Base-by-base conservation (phyloP, 108 stramenopile species). In the Stephanodiscus triporus region DNA sequence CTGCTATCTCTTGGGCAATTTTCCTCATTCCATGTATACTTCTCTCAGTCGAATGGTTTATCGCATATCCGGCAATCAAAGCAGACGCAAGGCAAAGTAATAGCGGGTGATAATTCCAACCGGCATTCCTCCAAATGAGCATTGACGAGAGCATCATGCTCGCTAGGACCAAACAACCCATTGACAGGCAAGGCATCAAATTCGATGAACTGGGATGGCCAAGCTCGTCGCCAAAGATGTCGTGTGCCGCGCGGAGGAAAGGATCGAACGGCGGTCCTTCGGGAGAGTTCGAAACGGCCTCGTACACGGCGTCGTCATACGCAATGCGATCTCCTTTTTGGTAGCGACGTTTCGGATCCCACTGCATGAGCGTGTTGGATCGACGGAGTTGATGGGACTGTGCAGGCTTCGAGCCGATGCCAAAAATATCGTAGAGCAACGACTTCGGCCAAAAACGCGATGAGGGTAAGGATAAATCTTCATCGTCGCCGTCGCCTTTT, bases 231-330 rank as follows among this genome's bases (percentile, higher is more conserved):
- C 77, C 73, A 60, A 87, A 89, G 32, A 89, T 47, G 56, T 89
- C 78, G 70, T 89, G 84, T 9, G 84, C 75, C 34, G 84, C 85
- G n/a, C 86, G 73, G 2, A 92, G 66, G 63, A 66, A 84, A 16
- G 86, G 75, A 63, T 92, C 91, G 32, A 86, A 84, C 29, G 91
- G 91, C 36, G 68, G 70, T 48, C 91, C 91, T 68, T 89, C 91
- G 7, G 89, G 89, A 53, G 76, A 79, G 66, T 89, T 87, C 14
- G 83, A 73, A 4, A 83, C 80, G 14, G 91, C 88, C 64, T 76
- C 84, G 75, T 91, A 91, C 3, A 85, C 37, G 16, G 65, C 66
- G 38, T 74, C 36, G 7, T 67, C 75, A 30, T 63, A 78, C 6
- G 68, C 56, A 29, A 91, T 75, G 19, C 82, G 40, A 61, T 91